Base-by-base conservation (phyloP, 2,329 filamentous ascomycete genomes). In the Lasiodiplodia sp. region DNA sequence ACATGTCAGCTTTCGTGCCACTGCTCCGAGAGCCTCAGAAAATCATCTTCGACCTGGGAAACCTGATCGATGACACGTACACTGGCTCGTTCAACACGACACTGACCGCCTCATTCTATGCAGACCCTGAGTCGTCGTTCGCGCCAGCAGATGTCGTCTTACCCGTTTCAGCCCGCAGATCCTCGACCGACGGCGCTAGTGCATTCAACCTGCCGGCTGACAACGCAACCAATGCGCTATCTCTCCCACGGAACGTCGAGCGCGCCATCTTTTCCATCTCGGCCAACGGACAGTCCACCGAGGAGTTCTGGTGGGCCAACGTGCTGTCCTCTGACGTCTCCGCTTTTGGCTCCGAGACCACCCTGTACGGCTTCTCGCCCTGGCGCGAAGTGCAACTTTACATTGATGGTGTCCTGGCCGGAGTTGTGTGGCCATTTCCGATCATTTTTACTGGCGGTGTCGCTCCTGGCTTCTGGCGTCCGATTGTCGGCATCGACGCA, bases 291-390 rank as follows among this genome's bases (percentile, higher is more conserved):
- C 93, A 96, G 77, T 85, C 86, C 0, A 81, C 84, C 18, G 93
- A 96, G 80, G 93, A 96, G 77, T 95, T 95, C 74, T 96, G 93
- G 92, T 96, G 91, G 89, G 87, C 86, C 68, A 95, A 95, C 74
- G 89, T 93, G 1, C 86, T 91, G 2, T 85, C 90, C 53, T 87
- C 86, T 11, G 86, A 90, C 71, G 83, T 83, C 3, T 71, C 84
- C 44, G 85, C 86, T 3, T 95, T 94, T 75, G 82, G 84, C 4
- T 77, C 79, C 1, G 84, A 85, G 4, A 88, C 87, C 14, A 79
- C 80, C 1, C 82, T 93, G 0, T 87, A 88, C 28, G 92, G 91
- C 0, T 88, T 88, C 73, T 90, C 90, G 5, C 88, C 92, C 0
- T 95, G 92, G 77, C 88, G 93, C 25, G 93, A 96, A 80, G 85